Evolutionary conservation across 169 alveolate genomes (phyloP).

Genomic region (Cryptosporidium ryanae): DNA sequence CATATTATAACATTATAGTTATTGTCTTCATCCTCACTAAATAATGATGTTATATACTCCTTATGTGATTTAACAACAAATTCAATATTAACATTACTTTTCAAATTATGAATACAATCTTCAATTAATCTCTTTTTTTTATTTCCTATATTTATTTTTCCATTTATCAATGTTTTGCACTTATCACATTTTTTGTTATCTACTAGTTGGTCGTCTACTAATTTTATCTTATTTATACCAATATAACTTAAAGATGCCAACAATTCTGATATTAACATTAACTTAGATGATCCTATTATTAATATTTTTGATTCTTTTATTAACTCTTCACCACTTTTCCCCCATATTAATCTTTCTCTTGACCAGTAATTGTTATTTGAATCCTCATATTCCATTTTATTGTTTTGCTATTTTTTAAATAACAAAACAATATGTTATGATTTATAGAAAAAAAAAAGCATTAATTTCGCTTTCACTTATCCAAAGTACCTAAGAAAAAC

Average conservation of each 20-base stretch:
- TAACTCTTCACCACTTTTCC: constrained; percentile 5
- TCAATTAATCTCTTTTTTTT: constrained; percentile 1
- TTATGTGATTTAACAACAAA: constrained; percentile 44
- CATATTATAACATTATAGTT: constrained; percentile 5
- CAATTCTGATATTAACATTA: constrained; percentile 28
- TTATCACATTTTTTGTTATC: constrained; percentile 11
- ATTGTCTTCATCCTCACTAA: not conserved
- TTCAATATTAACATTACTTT: not conserved
- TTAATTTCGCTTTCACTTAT: not conserved
- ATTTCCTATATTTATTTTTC: not conserved
- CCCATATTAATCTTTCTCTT: constrained; percentile 64
- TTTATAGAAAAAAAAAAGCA: not conserved
- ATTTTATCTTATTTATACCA: constrained; percentile 14
- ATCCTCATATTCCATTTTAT: not conserved
- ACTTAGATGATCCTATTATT: constrained; percentile 33
- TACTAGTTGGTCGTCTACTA: constrained; percentile 19
- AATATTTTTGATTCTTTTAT: constrained; percentile 9
- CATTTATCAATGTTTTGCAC: constrained; percentile 4
- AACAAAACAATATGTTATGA: not conserved
- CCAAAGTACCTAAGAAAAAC: not conserved
- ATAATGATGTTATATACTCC: not conserved
- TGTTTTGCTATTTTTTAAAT: not conserved
- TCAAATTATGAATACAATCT: not conserved
- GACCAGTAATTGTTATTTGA: not conserved
- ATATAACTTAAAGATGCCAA: constrained; percentile 11